A percentile compares a stretch with the other conserved stretches of the same genome.
Conservation (phyloP, 2,329 filamentous ascomycete species). For the Trichoderma endophyticum region DNA sequence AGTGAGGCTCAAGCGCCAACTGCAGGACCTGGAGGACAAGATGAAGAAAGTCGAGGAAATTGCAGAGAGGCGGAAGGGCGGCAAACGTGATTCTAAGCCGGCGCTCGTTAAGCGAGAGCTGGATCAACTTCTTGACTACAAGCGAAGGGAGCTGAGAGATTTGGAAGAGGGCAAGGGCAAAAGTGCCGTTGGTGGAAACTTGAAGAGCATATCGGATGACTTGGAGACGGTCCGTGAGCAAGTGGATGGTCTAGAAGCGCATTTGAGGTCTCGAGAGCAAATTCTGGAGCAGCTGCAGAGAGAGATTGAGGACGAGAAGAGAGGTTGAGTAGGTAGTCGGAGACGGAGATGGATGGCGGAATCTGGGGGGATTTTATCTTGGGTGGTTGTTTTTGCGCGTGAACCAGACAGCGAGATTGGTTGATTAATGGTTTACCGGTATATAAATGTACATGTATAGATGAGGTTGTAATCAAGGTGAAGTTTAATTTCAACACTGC, state of each 20-base stretch:
- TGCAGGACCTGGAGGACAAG: conserved; percentile 84
- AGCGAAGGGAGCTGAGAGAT: conserved; percentile 74
- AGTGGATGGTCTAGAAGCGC: conserved; percentile 82
- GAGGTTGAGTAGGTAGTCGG: conserved; percentile 39
- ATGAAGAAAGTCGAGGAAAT: conserved; percentile 77
- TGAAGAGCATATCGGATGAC: conserved; percentile 81
- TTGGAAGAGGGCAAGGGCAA: conserved; percentile 69
- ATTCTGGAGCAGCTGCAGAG: conserved; percentile 71
- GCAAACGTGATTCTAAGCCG: conserved; percentile 73
- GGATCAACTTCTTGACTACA: conserved; percentile 92
- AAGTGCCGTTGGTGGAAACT: conserved; percentile 64
- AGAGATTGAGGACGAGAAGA: conserved; percentile 86
- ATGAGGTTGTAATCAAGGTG: not conserved
- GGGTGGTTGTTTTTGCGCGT: not conserved
- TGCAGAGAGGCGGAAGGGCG: conserved; percentile 60
- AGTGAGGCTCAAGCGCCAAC: conserved; percentile 87
- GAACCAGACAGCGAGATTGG: conserved; percentile 6
- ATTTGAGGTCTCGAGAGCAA: conserved; percentile 73
- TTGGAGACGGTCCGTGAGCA: conserved; percentile 89
- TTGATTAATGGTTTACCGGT: conserved; percentile 1
- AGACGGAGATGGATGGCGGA: conserved; percentile 25
- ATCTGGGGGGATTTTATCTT: not conserved
- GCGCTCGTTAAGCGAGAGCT: conserved; percentile 91
- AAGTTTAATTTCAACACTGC: not conserved
- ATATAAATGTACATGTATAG: conserved; percentile 14